Conservation (phyloP, 2,329 filamentous ascomycete species). For the Trichoderma polysporum region DNA sequence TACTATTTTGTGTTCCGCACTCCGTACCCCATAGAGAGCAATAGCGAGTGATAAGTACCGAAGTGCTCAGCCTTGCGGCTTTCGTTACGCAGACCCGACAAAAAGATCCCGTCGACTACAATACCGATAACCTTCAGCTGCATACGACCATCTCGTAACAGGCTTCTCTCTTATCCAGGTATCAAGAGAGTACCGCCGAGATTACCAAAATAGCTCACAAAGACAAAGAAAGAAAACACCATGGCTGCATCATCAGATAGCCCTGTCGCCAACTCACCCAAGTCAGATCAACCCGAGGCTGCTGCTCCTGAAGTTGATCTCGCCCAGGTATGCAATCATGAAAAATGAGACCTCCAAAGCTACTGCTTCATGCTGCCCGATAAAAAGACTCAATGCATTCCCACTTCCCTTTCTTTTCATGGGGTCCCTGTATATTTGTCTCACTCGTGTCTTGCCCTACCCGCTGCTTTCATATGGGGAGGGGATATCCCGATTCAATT, state of each 20-base stretch:
- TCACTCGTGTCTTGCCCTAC: not conserved
- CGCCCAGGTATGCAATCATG: slow-evolving; percentile 15
- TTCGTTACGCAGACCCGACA: not conserved
- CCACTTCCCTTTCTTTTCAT: not conserved
- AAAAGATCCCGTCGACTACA: not conserved
- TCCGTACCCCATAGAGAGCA: not conserved
- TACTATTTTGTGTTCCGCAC: not conserved
- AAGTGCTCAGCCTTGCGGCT: not conserved
- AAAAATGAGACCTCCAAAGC: not conserved
- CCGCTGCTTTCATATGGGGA: not conserved
- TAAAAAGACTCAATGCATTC: not conserved
- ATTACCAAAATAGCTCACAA: no score
- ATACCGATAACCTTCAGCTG: not conserved
- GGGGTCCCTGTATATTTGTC: not conserved
- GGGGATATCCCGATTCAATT: not conserved
- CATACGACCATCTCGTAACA: not conserved
- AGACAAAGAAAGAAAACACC: not conserved
- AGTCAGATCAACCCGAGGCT: not conserved
- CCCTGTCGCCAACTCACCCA: not conserved
- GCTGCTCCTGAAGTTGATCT: slow-evolving; percentile 3
- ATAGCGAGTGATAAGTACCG: no score
- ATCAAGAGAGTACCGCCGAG: not conserved
- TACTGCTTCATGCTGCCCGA: not conserved
- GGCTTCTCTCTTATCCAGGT: not conserved
- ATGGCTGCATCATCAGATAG: slow-evolving; percentile 13